Conservation (phyloP, 768 basidiomycete species). For the Boletus coccyginus region DNA sequence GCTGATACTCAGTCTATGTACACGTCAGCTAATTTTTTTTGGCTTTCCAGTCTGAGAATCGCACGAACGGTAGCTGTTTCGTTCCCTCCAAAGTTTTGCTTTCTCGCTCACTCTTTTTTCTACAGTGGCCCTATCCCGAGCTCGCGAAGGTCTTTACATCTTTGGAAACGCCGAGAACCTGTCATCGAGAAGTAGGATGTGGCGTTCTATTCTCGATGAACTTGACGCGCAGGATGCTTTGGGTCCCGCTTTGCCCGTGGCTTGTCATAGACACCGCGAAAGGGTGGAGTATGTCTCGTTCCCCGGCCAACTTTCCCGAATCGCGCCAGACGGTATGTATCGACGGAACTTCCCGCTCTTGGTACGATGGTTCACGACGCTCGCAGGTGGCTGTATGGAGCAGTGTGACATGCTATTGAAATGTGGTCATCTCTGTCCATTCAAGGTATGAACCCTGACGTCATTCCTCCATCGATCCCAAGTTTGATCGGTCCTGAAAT, state of each 20-base stretch:
- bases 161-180: conserved; percentile 64
- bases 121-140: conserved; percentile 70
- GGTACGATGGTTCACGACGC: not conserved
- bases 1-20: not conserved
- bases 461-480: not conserved
- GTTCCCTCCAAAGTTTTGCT: not conserved
- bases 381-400: conserved; percentile 58
- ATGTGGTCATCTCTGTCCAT: conserved; percentile 67
- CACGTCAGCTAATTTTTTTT: not conserved
- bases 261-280: conserved; percentile 55
- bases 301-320: conserved; percentile 48
- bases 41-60: conserved; percentile 47
- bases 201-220: conserved; percentile 57
- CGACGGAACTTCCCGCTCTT: no score
- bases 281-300: conserved; percentile 38
- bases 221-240: conserved; percentile 46
- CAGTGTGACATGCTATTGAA: conserved; percentile 49
- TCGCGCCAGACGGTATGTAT: conserved; percentile 56
- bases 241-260: conserved; percentile 53
- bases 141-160: conserved; percentile 71
- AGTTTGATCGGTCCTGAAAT: not conserved
- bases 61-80: conserved; percentile 45
- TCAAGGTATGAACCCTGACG: conserved; percentile 40
- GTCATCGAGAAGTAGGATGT: conserved; percentile 50
- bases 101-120: conserved; percentile 1